Percentiles rank a stretch among this genome's conserved stretches.
Conservation (phyloP, 805 yeast species). For the Diddensiella caesifluorescens region DNA sequence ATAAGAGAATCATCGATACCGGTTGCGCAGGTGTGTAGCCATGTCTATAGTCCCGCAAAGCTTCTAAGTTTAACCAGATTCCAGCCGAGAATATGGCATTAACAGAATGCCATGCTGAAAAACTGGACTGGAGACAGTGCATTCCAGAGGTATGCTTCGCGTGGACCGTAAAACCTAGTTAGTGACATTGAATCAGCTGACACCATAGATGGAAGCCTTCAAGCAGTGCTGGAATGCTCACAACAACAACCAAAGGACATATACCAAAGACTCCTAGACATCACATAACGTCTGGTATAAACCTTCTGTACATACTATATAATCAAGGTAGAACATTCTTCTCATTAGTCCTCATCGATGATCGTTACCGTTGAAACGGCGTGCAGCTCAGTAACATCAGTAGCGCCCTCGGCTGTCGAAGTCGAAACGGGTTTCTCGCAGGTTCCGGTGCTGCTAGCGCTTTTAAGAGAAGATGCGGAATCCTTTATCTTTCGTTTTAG, state of each 20-base stretch:
- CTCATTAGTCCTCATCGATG: neutral
- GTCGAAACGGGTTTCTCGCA: neutral
- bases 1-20: constrained; percentile 61
- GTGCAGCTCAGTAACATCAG: neutral
- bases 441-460: neutral
- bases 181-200: neutral
- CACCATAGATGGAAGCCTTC: constrained; percentile 47
- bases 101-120: constrained; percentile 75
- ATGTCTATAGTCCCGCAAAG: constrained; percentile 6
- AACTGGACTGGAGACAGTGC: constrained; percentile 76
- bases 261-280: constrained; percentile 13
- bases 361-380: neutral
- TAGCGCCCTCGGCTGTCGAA: neutral
- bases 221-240: constrained; percentile 57
- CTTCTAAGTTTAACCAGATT: neutral
- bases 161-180: neutral
- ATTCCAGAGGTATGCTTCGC: constrained; percentile 47
- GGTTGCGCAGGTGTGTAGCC: constrained; percentile 57
- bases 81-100: constrained; percentile 61
- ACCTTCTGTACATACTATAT: constrained; percentile 3
- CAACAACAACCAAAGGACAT: constrained; percentile 46
- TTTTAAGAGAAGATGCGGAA: neutral
- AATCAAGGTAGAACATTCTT: neutral
- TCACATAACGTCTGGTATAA: neutral
- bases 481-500: constrained; percentile 9